A percentile compares a stretch with the other conserved stretches of the same genome.
phyloP scores from a whole-genome alignment of 2,329 filamentous ascomycete genomes.

The Aspergillus sp. region DNA sequence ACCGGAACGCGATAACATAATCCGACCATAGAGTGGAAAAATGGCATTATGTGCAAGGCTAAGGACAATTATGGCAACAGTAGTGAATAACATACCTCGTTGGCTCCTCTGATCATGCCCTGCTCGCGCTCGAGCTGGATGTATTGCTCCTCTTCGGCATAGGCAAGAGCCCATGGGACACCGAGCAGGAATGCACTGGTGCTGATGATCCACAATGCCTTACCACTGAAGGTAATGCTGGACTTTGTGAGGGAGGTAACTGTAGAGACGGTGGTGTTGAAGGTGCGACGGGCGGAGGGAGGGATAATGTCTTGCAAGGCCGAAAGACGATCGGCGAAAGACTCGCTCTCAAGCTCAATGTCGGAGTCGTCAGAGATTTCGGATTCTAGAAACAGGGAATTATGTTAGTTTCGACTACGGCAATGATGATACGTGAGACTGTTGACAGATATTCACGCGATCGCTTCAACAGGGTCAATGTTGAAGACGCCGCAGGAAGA shows the following conservation, averaged over 20 bases:
- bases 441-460: no score
- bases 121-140: slow-evolving; percentile 97
- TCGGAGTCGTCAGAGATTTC: slow-evolving; percentile 79
- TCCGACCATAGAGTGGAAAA: no score
- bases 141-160: slow-evolving; percentile 93
- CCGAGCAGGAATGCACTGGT: slow-evolving; percentile 85
- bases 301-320: slow-evolving; percentile 74
- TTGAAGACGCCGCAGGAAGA: no score
- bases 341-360: slow-evolving; percentile 53
- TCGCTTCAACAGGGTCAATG: no score
- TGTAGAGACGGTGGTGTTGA: slow-evolving; percentile 54
- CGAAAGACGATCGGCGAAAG: slow-evolving; percentile 63
- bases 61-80: no score
- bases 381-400: slow-evolving; percentile 53
- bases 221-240: slow-evolving; percentile 65
- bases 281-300: slow-evolving; percentile 64
- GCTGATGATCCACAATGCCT: slow-evolving; percentile 84
- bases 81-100: slow-evolving; percentile 55
- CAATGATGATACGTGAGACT: no score
- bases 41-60: no score
- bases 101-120: slow-evolving; percentile 87
- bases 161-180: slow-evolving; percentile 88
- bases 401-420: slow-evolving; percentile 1
- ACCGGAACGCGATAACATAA: neutral
- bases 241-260: slow-evolving; percentile 41